Evolutionary conservation across 2,329 filamentous ascomycete genomes (phyloP), one percentile per base, ranked within the genome.

Genomic region (Trichoderma cornu-damae): DNA sequence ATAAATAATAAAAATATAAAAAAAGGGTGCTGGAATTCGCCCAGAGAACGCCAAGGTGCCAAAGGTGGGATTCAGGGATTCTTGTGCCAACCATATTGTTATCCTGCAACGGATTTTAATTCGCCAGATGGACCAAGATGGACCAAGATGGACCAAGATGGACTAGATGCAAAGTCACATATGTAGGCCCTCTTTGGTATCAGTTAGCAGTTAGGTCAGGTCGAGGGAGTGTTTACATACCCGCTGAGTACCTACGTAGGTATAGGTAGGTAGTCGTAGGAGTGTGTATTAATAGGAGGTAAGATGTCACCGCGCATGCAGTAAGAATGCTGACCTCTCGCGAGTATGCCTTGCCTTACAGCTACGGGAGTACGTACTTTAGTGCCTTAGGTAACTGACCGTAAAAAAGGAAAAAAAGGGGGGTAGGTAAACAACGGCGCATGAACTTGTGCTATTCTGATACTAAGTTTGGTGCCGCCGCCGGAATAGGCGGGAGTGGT

Each of bases 401-500:
- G n/a, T 14, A 2, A 20, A 11, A 18, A 26, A 3, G 48, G 16
- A 28, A 26, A 5, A 16, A 38, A 51, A 28, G 26, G 38, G 28
- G 38, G n/a, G n/a, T n/a, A n/a, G n/a, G n/a, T n/a, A n/a, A n/a
- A 22, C 26, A 26, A 22, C 18, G 18, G 50, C 28, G 37, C 37
- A 44, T 43, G 32, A 32, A n/a, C 44, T n/a, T n/a, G n/a, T 52
- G 50, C 50, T 53, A 26, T 35, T 44, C 28, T 53, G 50, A 44
- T 44, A 44, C 50, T 44, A 53, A n/a, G n/a, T n/a, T n/a, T n/a
- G n/a, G 38, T 53, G 38, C 38, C 35, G 18, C 38, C 38, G 28
- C 35, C 38, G 50, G 50, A 44, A 53, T 42, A 32, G 28, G 40
- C 38, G 24, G 38, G 38, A n/a, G 20, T 35, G 28, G 16, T 24